phyloP scores from a whole-genome alignment of 805 yeast genomes.

The Myxozyma mucilagina region DNA sequence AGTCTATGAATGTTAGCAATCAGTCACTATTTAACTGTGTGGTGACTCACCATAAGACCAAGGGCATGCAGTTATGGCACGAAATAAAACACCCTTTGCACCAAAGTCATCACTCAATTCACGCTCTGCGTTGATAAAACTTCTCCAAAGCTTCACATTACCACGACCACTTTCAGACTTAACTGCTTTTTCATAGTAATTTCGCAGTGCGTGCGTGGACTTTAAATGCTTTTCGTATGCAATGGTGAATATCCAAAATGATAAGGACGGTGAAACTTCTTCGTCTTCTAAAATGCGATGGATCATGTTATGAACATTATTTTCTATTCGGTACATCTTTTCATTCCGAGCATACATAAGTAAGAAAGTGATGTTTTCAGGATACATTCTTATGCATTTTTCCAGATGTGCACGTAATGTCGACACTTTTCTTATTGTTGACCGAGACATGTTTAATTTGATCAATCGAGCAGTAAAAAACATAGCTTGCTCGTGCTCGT shows the following conservation, averaged over 20 bases:
- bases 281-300: slow-evolving; percentile 3
- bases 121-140: slow-evolving; percentile 11
- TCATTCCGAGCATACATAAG: slow-evolving; percentile 16
- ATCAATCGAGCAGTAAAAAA: slow-evolving; percentile 11
- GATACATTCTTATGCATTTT: slow-evolving; percentile 9
- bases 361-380: slow-evolving; percentile 10
- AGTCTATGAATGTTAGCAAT: slow-evolving; percentile 8
- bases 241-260: slow-evolving; percentile 17
- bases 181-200: slow-evolving; percentile 17
- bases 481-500: slow-evolving; percentile 1
- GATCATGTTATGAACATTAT: slow-evolving; percentile 14
- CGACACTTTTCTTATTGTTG: slow-evolving; percentile 16
- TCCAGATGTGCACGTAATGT: slow-evolving; percentile 14
- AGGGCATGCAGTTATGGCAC: slow-evolving; percentile 26
- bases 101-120: neutral
- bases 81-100: slow-evolving; percentile 14
- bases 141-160: slow-evolving; percentile 16
- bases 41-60: slow-evolving; percentile 21
- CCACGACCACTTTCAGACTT: neutral
- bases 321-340: slow-evolving; percentile 9
- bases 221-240: slow-evolving; percentile 5
- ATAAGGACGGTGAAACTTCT: neutral
- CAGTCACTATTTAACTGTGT: no score
- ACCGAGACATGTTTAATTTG: slow-evolving; percentile 1
- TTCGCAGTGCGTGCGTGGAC: slow-evolving; percentile 8